Percentiles rank a stretch among this genome's conserved stretches.
phyloP scores from a whole-genome alignment of 2,329 filamentous ascomycete species.

The Byssoonygena ceratinophila region DNA sequence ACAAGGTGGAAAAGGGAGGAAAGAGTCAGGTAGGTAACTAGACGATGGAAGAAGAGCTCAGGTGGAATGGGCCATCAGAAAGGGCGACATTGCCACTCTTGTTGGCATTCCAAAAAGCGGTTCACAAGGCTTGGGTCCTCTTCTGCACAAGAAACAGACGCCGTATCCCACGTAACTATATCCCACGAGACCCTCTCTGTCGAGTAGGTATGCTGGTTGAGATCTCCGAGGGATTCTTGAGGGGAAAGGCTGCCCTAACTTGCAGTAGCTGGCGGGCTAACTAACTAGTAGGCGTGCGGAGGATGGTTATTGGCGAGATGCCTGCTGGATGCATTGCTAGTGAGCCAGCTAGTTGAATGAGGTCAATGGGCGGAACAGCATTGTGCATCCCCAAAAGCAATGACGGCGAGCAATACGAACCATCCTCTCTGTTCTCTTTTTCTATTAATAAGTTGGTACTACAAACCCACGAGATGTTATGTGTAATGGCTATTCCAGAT shows the following conservation, averaged over 20 bases:
- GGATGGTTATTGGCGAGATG: neutral
- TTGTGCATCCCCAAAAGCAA: neutral
- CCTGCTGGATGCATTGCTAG: neutral
- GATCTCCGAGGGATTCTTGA: slow-evolving; percentile 2
- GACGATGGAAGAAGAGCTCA: neutral
- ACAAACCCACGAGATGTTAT: too few relatives aligned
- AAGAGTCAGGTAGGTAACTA: too few relatives aligned
- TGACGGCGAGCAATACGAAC: neutral
- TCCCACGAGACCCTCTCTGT: neutral
- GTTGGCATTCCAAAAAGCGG: neutral
- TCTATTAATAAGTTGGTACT: too few relatives aligned
- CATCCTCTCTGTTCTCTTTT: neutral
- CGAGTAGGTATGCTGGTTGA: neutral
- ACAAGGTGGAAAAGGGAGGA: neutral
- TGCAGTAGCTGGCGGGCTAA: neutral
- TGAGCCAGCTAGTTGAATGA: neutral
- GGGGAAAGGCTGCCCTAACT: neutral
- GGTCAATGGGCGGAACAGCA: neutral
- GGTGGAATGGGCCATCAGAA: neutral
- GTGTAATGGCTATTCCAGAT: too few relatives aligned
- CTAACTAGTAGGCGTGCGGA: neutral
- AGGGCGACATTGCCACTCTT: neutral
- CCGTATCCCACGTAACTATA: neutral
- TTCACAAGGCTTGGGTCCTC: neutral
- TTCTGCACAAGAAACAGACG: neutral